Evolutionary conservation across 495 filamentous ascomycete species (phyloP), one percentile per base, ranked within the genome.

Genomic region (Penicillium riverlandense): DNA sequence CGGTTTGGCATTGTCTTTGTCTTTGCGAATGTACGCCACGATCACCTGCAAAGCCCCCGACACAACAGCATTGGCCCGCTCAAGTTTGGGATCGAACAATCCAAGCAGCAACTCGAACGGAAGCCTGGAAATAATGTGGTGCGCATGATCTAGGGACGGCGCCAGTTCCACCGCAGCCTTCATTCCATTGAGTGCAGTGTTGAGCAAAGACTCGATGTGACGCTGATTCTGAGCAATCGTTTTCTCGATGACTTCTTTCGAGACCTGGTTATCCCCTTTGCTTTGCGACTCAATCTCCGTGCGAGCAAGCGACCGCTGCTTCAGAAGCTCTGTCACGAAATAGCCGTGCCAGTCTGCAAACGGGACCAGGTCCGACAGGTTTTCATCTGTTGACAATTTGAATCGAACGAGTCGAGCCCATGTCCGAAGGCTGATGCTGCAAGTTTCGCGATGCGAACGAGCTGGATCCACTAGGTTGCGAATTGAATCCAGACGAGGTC

Each of bases 371-470:
- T 64, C 67, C 8, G 58, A 59, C 6, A 62, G 49, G 38, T 75
- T 68, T 48, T 83, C 76, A 14, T 75, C 58, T 0, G 70, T 78
- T 0, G 82, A 80, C 6, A 89, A 54, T 48, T 91, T 79, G 55
- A 89, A 96, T 8, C 78, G 74, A 7, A 84, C 77, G 30, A 97
- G 76, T 55, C 86, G 82, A 37, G 72, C 68, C 91, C 91, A 96
- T 11, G 88, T 77, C 29, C 82, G 77, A 11, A 97, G 64, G 38
- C 81, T 96, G 49, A 96, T 84, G 39, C 81, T 76, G 58, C 86
- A 95, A 3, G 86, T 90, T 68, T 91, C 85, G 45, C 78, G 79
- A 59, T 98, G 92, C 4, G 91, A 94, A 29, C 54, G 81, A 13
- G 78, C 75, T 14, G 90, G 81, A 43, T 84, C 66, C n/a, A 97